phyloP scores from a whole-genome alignment of 768 basidiomycete species.

The Dacryopinax spathularia region DNA sequence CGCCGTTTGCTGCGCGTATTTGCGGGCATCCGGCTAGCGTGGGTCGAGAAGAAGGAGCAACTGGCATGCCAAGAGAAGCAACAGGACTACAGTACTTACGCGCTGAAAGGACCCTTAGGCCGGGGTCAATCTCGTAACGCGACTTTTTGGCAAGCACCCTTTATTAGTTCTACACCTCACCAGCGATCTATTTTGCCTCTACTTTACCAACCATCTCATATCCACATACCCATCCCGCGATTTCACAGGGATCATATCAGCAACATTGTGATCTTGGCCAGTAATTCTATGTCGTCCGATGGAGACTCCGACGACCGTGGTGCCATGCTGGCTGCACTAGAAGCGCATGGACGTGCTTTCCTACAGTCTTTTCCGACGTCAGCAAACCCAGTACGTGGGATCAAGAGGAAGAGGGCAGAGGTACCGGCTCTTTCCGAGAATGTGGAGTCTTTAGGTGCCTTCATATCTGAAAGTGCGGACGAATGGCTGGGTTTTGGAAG shows the following conservation, averaged over 20 bases:
- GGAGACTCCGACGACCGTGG: slow-evolving; percentile 16
- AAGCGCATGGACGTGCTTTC: slow-evolving; percentile 37
- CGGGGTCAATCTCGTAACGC: background rate
- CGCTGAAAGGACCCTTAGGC: background rate
- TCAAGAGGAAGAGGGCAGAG: slow-evolving; percentile 17
- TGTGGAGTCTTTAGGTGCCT: slow-evolving; percentile 4
- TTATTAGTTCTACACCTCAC: slow-evolving; percentile 28
- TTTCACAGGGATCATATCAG: background rate
- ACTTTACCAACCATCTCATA: slow-evolving; percentile 16
- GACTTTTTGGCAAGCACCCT: slow-evolving; percentile 14
- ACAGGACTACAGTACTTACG: no score
- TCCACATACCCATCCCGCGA: background rate
- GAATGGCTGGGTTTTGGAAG: slow-evolving; percentile 11
- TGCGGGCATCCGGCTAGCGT: background rate
- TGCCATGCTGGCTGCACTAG: slow-evolving; percentile 28
- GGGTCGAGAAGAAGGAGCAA: background rate
- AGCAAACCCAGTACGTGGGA: background rate
- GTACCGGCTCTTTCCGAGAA: slow-evolving; percentile 2
- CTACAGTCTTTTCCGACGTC: slow-evolving; percentile 28
- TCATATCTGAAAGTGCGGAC: slow-evolving; percentile 14
- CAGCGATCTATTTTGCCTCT: slow-evolving; percentile 28
- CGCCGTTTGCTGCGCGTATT: slow-evolving; percentile 14
- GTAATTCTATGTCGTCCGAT: background rate
- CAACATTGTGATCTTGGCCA: background rate
- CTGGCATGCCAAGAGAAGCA: no score